Percentiles rank a stretch among this genome's conserved stretches.
Conservation (phyloP, 345 rosid genomes). For the Citrus cavaleriei region DNA sequence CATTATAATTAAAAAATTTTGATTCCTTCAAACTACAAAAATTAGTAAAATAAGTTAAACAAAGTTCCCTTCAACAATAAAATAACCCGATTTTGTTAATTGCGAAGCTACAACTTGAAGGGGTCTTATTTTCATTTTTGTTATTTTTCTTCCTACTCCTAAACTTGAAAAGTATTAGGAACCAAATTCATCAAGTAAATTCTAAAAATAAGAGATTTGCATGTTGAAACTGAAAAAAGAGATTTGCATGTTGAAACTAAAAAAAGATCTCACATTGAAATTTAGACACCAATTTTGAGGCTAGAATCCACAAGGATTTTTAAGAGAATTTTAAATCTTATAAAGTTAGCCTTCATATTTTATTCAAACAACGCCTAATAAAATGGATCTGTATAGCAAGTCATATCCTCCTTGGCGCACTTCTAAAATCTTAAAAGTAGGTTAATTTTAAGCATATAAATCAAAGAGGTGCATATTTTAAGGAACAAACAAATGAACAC, state of each 20-base stretch:
- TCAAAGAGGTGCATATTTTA: too few relatives aligned
- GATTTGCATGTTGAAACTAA: neutral
- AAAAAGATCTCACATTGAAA: neutral
- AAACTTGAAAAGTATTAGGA: neutral
- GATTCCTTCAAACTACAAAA: neutral
- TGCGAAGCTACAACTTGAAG: neutral
- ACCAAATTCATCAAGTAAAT: neutral
- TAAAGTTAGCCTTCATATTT: too few relatives aligned
- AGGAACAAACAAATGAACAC: neutral
- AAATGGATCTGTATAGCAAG: too few relatives aligned
- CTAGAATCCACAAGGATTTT: neutral
- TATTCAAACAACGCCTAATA: too few relatives aligned
- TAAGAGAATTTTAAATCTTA: neutral
- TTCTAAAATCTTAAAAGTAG: too few relatives aligned
- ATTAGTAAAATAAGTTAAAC: neutral
- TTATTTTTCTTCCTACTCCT: too few relatives aligned
- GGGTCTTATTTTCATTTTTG: too few relatives aligned
- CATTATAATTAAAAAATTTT: neutral
- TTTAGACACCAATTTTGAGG: neutral
- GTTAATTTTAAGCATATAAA: too few relatives aligned
- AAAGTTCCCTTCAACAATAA: neutral
- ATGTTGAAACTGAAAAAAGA: neutral
- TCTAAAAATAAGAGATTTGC: neutral
- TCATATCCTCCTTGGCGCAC: too few relatives aligned
- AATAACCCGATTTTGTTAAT: neutral